Evolutionary conservation across 768 basidiomycete species (phyloP), one percentile per base, ranked within the genome.

Genomic region (Collybia sordida): DNA sequence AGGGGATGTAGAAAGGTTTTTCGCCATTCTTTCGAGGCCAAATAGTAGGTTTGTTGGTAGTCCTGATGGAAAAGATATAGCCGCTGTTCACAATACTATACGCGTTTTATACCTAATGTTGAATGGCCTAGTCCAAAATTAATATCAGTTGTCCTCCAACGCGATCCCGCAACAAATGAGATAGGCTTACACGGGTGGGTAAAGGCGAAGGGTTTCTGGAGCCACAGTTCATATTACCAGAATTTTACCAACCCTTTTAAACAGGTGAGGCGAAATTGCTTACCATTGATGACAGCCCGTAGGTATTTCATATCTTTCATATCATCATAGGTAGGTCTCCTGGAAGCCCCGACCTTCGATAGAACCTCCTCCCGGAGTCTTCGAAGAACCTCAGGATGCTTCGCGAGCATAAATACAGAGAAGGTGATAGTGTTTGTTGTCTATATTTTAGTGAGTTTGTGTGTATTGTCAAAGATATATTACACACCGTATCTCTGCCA

Each of bases 401-500:
- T 60, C 0, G 76, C 60, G 17, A 81, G 66, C 61, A 73, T 67
- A 59, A 79, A 80, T 3, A 73, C 53, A 7, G 66, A 62, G 52
- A 72, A 78, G 0, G 77, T 73, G 15, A 79, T 55, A 1, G 68
- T 61, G 12, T 62, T 63, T 6, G 74, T 68, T 1, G 77, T 78
- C 72, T 74, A 42, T 18, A 28, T 27, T 27, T 5, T 27, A 27
- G 11, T 27, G 27, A 27, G 6, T 11, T 11, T 5, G 11, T 27
- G 11, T 11, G 6, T 27, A 5, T 27, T 5, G 27, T 27, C 11
- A 27, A 27, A 11, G 11, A 27, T 27, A 27, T 11, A 27, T 11
- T 11, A 50, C 68, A 21, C 45, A 75, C 75, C 2, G 82, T 85
- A 50, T 85, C 83, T 22, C 80, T 70, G 7, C 79, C 81, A 19